These are phyloP conservation scores for Brassica balearica DNA, from an alignment of 441 rosid genomes.

Conservation along the genomic window DNA sequence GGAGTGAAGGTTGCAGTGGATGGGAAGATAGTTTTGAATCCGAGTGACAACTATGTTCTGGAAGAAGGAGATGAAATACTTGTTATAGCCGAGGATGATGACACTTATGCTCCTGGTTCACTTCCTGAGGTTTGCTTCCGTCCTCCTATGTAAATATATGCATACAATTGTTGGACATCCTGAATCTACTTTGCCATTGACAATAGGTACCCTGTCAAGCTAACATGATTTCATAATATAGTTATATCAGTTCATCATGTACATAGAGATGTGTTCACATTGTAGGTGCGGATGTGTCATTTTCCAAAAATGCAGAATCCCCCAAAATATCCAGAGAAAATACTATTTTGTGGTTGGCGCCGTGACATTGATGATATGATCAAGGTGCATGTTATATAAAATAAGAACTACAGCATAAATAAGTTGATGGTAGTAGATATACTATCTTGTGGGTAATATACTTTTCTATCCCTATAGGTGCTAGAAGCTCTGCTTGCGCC, in stretches of 20 bases:
- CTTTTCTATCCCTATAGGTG: conserved; percentile 53
- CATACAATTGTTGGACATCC: background rate
- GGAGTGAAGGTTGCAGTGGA: conserved; percentile 88
- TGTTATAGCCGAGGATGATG: conserved; percentile 94
- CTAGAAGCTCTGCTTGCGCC: conserved; percentile 88
- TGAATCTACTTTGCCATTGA: background rate
- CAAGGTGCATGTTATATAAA: conserved; percentile 52
- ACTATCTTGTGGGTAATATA: conserved; percentile 2
- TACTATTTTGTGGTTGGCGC: conserved; percentile 95
- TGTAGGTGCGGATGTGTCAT: conserved; percentile 61
- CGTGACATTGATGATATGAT: conserved; percentile 98
- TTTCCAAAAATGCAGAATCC: conserved; percentile 72
- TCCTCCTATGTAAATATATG: conserved; percentile 12
- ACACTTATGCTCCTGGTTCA: conserved; percentile 83
- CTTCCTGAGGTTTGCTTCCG: conserved; percentile 70
- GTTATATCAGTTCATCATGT: background rate
- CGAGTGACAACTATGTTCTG: conserved; percentile 69
- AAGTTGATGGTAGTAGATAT: conserved; percentile 3
- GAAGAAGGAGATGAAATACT: conserved; percentile 88
- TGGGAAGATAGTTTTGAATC: conserved; percentile 79
- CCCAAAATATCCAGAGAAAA: conserved; percentile 91
- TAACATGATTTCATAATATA: background rate
- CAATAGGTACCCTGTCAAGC: background rate
- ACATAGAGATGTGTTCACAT: conserved; percentile 2
- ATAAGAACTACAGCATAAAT: background rate